Conservation (phyloP, 2,329 filamentous ascomycete genomes). For the Neodidymelliopsis sp. region DNA sequence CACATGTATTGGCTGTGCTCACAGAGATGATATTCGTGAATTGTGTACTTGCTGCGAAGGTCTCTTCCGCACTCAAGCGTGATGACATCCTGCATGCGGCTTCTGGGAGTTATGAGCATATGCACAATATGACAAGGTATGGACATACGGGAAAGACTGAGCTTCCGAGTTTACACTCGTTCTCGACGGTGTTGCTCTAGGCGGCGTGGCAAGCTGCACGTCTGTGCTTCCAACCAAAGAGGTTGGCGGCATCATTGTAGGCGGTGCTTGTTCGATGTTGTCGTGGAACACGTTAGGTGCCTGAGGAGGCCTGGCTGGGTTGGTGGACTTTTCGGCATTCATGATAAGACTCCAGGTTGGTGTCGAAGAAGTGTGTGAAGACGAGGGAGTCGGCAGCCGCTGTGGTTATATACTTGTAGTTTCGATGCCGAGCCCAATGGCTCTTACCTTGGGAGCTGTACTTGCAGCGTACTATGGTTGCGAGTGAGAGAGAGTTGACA, state of each 20-base stretch:
- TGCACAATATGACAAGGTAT: neutral
- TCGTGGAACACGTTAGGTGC: neutral
- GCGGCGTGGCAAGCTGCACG: neutral
- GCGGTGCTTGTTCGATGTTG: neutral
- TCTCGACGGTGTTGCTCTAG: neutral
- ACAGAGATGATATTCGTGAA: slow-evolving; percentile 24
- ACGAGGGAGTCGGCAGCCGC: neutral
- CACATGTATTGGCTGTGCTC: slow-evolving; percentile 18
- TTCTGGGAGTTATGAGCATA: slow-evolving; percentile 7
- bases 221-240: neutral
- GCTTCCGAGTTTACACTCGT: neutral
- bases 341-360: too few relatives aligned
- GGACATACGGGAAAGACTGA: neutral
- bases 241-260: neutral
- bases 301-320: neutral
- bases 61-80: slow-evolving; percentile 23
- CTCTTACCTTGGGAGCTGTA: neutral
- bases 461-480: too few relatives aligned
- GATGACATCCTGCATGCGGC: slow-evolving; percentile 20
- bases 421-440: neutral
- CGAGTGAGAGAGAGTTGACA: slow-evolving; percentile 6
- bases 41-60: slow-evolving; percentile 3
- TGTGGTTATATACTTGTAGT: neutral
- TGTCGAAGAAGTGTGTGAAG: neutral
- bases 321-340: neutral